Base-by-base conservation (phyloP, 1,284 basidiomycete species). In the Wallemia mellicola region DNA sequence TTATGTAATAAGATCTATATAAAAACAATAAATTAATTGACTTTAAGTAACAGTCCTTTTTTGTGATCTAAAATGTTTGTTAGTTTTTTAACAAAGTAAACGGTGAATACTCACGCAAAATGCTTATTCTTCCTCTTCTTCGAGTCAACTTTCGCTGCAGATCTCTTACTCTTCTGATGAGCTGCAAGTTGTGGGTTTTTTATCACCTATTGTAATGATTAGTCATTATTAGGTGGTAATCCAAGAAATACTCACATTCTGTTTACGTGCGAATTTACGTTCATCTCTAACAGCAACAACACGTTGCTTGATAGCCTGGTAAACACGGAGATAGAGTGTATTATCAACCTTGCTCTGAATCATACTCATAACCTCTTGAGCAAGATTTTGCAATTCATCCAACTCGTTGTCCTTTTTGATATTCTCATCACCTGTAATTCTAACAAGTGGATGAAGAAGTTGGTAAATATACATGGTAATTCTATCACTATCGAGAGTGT, bases 331-430 rank as follows among this genome's bases (percentile, higher is more conserved):
- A 70, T 94, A 98, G 60, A 75, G 77, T 0, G 81, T 82, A 15
- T 81, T 79, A 26, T 89, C 89, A 32, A 94, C 81, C 73, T 86
- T 86, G 56, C 71, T 69, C 67, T 89, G 89, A 0, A 99, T 72
- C 19, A 95, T 77, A 60, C 89, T 86, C 66, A 88, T 83, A 14
- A 98, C 73, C 69, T 99, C 91, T 15, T 77, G 74, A 0, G 86
- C 81, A 0, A 89, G 75, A 2, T 76, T 78, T 68, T 86, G 86
- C 32, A 98, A 73, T 58, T 88, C 86, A 32, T 83, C 81, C 73
- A 91, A 81, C 59, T 81, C 79, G 1, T 74, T 61, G 70, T 88
- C 84, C 11, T 79, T 79, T 22, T 48, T 48, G 38, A 83, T 77
- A 2, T 79, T 80, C 62, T 86, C 83, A 62, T 94, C 86, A 65